Evolutionary conservation across 495 filamentous ascomycete species (phyloP).

Genomic region (Neurospora sp.): DNA sequence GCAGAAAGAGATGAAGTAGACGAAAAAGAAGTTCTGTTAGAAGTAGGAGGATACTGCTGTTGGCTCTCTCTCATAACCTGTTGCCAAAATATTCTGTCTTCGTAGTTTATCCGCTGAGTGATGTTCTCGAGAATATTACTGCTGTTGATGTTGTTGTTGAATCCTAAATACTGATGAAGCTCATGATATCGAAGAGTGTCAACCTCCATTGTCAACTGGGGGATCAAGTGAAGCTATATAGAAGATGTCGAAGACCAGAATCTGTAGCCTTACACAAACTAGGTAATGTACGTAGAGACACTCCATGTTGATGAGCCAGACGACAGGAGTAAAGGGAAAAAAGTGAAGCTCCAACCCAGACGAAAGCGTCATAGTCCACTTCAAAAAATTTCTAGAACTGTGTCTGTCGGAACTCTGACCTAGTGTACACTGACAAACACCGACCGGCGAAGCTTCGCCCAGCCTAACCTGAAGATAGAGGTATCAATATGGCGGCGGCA

Average conservation of each 20-base stretch:
- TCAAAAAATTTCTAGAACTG: not conserved
- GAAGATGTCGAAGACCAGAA: not conserved
- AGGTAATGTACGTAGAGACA: not conserved
- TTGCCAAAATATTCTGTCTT: not conserved
- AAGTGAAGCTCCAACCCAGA: not conserved
- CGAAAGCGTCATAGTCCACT: not conserved
- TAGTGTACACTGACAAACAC: not conserved
- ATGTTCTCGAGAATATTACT: not conserved
- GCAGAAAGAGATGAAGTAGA: not conserved
- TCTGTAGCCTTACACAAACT: not conserved
- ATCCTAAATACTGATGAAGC: not conserved
- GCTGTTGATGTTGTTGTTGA: not conserved
- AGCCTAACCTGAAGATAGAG: not conserved
- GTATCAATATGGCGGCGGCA: not conserved
- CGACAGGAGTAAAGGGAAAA: not conserved
- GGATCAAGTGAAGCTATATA: not conserved
- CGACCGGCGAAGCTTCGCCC: not conserved
- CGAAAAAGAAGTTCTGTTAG: not conserved
- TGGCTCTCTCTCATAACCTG: not conserved
- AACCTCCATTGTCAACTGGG: not conserved
- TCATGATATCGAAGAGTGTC: not conserved
- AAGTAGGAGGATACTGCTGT: not conserved
- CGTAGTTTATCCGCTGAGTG: not conserved
- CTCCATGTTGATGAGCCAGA: not conserved
- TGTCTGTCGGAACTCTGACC: not conserved